phyloP scores from a whole-genome alignment of 108 stramenopile species.

The Fragilaria crotonensis region DNA sequence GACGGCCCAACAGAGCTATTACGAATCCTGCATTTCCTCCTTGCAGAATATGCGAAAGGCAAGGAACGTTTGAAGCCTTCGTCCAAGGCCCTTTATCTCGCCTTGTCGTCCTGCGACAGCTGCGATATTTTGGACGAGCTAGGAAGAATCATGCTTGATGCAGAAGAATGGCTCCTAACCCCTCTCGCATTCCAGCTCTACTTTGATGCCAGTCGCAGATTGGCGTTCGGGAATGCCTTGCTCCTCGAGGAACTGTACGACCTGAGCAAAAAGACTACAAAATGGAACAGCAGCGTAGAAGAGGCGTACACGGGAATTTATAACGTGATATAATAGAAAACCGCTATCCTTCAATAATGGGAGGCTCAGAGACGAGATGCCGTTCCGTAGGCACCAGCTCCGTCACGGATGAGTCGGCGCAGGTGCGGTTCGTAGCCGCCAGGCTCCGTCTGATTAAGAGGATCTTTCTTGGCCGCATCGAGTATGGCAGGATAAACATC shows the following conservation, averaged over 20 bases:
- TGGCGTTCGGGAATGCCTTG: neutral
- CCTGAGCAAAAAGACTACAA: neutral
- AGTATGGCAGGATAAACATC: conserved; percentile 87
- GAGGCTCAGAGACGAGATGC: conserved; percentile 30
- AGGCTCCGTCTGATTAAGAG: conserved; percentile 56
- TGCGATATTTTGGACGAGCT: neutral
- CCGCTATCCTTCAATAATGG: too few species aligned
- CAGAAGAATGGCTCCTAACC: neutral
- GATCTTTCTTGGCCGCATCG: conserved; percentile 70
- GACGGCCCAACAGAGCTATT: neutral
- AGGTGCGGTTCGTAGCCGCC: conserved; percentile 69
- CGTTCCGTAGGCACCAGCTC: conserved; percentile 67
- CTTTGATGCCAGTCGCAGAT: neutral
- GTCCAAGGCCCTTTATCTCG: neutral
- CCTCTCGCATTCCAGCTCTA: neutral
- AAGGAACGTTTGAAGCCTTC: neutral
- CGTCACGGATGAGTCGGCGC: conserved; percentile 64
- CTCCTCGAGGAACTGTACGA: neutral
- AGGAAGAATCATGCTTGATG: neutral
- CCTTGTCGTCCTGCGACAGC: neutral
- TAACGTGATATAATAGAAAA: conserved; percentile 3
- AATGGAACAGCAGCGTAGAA: neutral
- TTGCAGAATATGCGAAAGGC: neutral
- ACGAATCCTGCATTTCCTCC: neutral
- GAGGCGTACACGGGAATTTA: neutral